Evolutionary conservation across 768 basidiomycete genomes (phyloP).

Genomic region (Russula abietina): DNA sequence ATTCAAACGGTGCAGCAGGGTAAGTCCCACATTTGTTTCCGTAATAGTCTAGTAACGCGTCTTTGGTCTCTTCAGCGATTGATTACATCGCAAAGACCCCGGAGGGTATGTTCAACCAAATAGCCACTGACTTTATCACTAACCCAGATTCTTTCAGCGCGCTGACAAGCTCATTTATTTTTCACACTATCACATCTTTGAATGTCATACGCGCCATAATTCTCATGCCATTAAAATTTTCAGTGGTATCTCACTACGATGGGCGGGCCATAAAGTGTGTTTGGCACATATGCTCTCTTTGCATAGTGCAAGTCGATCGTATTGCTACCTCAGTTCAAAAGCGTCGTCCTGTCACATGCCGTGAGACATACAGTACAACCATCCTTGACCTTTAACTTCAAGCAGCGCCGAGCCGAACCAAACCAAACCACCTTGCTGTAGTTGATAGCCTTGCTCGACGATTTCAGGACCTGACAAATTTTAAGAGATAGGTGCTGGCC

Average conservation of each 20-base stretch:
- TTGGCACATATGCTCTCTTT: neutral
- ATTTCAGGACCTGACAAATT: neutral
- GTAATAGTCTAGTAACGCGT: neutral
- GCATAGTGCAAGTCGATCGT: neutral
- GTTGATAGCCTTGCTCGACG: neutral
- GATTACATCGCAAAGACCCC: slow-evolving; percentile 93
- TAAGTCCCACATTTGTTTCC: slow-evolving; percentile 34
- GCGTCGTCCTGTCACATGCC: neutral
- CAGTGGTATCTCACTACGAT: neutral
- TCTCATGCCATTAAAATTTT: neutral
- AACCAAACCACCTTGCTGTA: neutral
- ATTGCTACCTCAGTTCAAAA: neutral
- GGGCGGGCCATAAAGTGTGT: neutral
- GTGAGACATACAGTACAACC: neutral
- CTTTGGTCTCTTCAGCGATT: slow-evolving; percentile 53
- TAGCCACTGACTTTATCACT: neutral
- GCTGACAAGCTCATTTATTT: slow-evolving; percentile 13
- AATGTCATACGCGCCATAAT: slow-evolving; percentile 1
- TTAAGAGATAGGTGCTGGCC: neutral
- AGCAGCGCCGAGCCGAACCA: neutral
- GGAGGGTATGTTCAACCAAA: slow-evolving; percentile 48
- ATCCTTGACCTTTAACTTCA: neutral
- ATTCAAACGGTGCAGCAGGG: slow-evolving; percentile 91
- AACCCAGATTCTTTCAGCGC: slow-evolving; percentile 1
- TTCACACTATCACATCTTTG: neutral